phyloP scores from a whole-genome alignment of 257 asterid genomes.

The Penstemon newberryi region DNA sequence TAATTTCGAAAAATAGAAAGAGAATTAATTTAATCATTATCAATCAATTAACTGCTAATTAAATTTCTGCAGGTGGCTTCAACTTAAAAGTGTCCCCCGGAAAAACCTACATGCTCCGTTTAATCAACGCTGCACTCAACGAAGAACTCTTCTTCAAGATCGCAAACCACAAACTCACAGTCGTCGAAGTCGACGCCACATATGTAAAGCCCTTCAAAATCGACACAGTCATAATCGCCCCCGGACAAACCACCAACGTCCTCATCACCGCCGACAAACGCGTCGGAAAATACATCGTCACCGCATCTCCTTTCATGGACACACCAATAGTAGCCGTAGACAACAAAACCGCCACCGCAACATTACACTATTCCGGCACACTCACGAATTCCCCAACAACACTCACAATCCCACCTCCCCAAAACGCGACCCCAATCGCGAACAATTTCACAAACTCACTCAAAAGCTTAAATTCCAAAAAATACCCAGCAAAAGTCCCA shows the following conservation, averaged over 20 bases:
- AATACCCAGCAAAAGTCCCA: conserved; percentile 77
- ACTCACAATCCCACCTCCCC: conserved; percentile 51
- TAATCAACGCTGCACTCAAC: conserved; percentile 88
- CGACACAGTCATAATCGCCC: conserved; percentile 66
- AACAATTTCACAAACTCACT: conserved; percentile 59
- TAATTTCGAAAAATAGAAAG: no score
- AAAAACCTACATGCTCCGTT: conserved; percentile 72
- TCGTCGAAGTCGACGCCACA: conserved; percentile 88
- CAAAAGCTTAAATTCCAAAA: conserved; percentile 56
- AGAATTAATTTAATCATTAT: no score
- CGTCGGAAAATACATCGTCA: conserved; percentile 67
- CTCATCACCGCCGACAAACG: conserved; percentile 51
- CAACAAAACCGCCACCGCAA: conserved; percentile 83
- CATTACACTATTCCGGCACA: conserved; percentile 71
- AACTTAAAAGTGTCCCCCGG: conserved; percentile 63
- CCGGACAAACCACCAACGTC: conserved; percentile 91
- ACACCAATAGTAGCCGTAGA: conserved; percentile 63
- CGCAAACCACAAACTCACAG: conserved; percentile 78
- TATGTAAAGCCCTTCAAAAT: conserved; percentile 87
- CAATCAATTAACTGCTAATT: no score
- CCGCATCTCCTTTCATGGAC: conserved; percentile 83
- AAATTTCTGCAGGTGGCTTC: conserved; percentile 51
- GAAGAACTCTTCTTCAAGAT: conserved; percentile 92
- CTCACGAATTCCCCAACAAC: conserved; percentile 40
- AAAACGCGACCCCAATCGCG: conserved; percentile 74